These are phyloP conservation scores for Fusarium solani-melongenae DNA, from an alignment of 2,329 filamentous ascomycete species.

Conservation along the genomic window DNA sequence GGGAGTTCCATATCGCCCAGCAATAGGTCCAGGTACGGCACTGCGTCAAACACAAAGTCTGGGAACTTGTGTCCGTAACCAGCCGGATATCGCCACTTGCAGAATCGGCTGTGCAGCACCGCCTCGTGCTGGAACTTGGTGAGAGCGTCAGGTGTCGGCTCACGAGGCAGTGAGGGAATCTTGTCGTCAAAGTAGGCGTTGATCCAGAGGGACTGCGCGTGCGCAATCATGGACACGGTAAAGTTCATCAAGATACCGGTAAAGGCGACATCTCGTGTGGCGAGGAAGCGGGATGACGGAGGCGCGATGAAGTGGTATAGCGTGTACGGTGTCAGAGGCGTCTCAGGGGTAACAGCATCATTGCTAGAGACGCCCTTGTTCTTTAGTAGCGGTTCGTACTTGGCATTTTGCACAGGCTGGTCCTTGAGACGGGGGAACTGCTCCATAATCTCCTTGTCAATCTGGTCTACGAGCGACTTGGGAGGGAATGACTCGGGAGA, in stretches of 20 bases:
- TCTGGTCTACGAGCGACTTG: constrained; percentile 48
- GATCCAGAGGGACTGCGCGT: constrained; percentile 70
- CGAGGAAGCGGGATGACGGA: constrained; percentile 50
- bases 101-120: constrained; percentile 74
- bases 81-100: constrained; percentile 74
- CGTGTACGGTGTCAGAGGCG: constrained; percentile 47
- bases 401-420: constrained; percentile 61
- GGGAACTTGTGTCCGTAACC: constrained; percentile 72
- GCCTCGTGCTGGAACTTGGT: constrained; percentile 62
- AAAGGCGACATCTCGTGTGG: constrained; percentile 56
- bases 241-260: constrained; percentile 58
- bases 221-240: constrained; percentile 53
- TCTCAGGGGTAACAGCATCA: constrained; percentile 40
- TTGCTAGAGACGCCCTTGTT: constrained; percentile 51
- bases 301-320: constrained; percentile 62
- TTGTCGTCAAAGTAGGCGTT: constrained; percentile 67
- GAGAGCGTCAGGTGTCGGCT: constrained; percentile 48
- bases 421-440: constrained; percentile 64
- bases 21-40: constrained; percentile 79
- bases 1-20: constrained; percentile 73
- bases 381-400: constrained; percentile 56
- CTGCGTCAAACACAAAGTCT: constrained; percentile 80
- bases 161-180: constrained; percentile 36
- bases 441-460: constrained; percentile 64
- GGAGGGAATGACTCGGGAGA: constrained; percentile 46